A percentile compares a stretch with the other conserved stretches of the same genome.
Conservation (phyloP, 306 rosid species). For the Sindora glabra region DNA sequence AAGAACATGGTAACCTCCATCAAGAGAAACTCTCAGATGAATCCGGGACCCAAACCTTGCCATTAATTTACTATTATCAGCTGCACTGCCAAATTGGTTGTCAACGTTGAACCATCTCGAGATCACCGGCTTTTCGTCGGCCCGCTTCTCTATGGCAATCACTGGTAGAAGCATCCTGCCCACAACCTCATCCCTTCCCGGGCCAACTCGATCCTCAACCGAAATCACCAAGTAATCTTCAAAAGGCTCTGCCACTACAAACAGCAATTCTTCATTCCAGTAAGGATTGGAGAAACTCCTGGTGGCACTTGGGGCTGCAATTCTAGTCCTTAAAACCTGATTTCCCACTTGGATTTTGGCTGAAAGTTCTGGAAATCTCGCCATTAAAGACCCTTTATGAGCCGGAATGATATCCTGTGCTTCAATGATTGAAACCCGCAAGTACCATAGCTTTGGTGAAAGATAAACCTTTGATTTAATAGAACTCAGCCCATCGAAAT, state of each 20-base stretch:
- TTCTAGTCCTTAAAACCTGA: slow-evolving; percentile 44
- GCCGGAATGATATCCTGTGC: slow-evolving; percentile 52
- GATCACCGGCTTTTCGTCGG: slow-evolving; percentile 35
- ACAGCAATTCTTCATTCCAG: slow-evolving; percentile 53
- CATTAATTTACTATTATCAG: slow-evolving; percentile 29
- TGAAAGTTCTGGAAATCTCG: slow-evolving; percentile 46
- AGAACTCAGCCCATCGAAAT: slow-evolving; percentile 52
- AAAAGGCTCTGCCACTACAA: slow-evolving; percentile 56
- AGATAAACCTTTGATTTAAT: slow-evolving; percentile 62
- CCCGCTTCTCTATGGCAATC: slow-evolving; percentile 34
- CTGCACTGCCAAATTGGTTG: slow-evolving; percentile 16
- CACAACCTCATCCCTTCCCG: slow-evolving; percentile 37
- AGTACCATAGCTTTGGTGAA: slow-evolving; percentile 58
- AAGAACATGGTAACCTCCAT: slow-evolving; percentile 62
- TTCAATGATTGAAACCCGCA: slow-evolving; percentile 39
- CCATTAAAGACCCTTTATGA: slow-evolving; percentile 32
- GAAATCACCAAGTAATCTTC: slow-evolving; percentile 45
- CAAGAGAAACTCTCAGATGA: slow-evolving; percentile 47
- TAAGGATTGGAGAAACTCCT: slow-evolving; percentile 50
- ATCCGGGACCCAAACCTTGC: slow-evolving; percentile 47
- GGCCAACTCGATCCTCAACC: slow-evolving; percentile 43
- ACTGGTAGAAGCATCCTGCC: slow-evolving; percentile 40
- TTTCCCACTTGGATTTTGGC: slow-evolving; percentile 45
- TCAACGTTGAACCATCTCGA: slow-evolving; percentile 62
- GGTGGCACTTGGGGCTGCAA: slow-evolving; percentile 24